Evolutionary conservation across 139 green algal species (phyloP).

Genomic region (Asterochloris sp.): DNA sequence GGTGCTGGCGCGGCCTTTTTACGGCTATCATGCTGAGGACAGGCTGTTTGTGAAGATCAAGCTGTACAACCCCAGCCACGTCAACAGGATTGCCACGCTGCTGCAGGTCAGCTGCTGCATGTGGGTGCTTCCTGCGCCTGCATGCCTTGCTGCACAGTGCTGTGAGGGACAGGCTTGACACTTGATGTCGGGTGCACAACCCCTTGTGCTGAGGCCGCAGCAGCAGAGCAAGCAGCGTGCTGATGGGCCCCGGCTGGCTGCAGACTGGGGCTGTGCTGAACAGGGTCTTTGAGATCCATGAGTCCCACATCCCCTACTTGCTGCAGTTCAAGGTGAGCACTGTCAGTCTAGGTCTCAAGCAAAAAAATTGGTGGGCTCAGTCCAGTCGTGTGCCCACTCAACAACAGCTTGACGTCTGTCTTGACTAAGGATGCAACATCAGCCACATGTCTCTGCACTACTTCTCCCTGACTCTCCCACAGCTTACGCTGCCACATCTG

Average conservation of each 20-base stretch:
- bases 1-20: slow-evolving; percentile 77
- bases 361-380: not conserved
- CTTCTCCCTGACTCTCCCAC: no score
- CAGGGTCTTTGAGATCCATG: slow-evolving; percentile 77
- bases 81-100: slow-evolving; percentile 46
- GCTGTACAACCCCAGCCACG: slow-evolving; percentile 33
- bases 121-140: not conserved
- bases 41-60: slow-evolving; percentile 84
- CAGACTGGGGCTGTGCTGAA: slow-evolving; percentile 71
- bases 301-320: slow-evolving; percentile 91
- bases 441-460: no score
- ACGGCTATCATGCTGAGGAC: slow-evolving; percentile 85
- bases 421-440: no score
- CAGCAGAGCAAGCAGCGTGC: not conserved
- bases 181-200: not conserved
- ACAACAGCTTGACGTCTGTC: not conserved
- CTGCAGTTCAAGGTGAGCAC: slow-evolving; percentile 86
- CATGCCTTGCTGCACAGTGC: not conserved
- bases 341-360: not conserved
- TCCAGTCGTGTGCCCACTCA: not conserved
- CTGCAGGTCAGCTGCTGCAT: slow-evolving; percentile 47
- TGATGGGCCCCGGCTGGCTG: not conserved
- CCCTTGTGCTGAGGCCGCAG: no score
- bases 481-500: no score
- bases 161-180: not conserved